These are phyloP conservation scores for Dioscorea cayenensis DNA, from an alignment of 116 monocot species.

Conservation along the genomic window DNA sequence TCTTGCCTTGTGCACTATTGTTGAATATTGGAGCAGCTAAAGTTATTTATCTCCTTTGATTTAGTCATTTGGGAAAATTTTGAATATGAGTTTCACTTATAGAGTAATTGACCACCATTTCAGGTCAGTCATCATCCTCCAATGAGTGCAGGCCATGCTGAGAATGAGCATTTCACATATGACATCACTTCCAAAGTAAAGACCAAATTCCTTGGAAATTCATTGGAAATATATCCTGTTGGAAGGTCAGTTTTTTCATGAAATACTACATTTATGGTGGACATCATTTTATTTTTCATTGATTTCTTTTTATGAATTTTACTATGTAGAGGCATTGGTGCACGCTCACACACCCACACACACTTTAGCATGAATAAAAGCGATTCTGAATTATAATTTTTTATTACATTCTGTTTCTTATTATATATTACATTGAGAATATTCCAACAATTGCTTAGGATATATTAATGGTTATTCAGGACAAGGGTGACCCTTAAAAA, in stretches of 20 bases:
- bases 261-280: neutral
- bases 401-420: neutral
- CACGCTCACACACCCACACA: no score
- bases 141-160: slow-evolving; percentile 85
- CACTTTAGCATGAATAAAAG: neutral
- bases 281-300: neutral
- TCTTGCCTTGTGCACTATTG: no score
- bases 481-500: slow-evolving; percentile 84
- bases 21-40: no score
- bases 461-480: slow-evolving; percentile 28
- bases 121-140: slow-evolving; percentile 99
- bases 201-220: slow-evolving; percentile 95
- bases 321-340: no score
- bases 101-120: slow-evolving; percentile 6
- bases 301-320: neutral
- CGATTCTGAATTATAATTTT: neutral
- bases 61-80: no score
- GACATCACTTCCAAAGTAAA: slow-evolving; percentile 93
- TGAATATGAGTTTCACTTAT: neutral
- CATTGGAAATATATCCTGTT: slow-evolving; percentile 84
- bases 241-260: slow-evolving; percentile 49
- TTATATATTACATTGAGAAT: neutral
- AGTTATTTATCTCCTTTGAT: no score
- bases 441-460: neutral
- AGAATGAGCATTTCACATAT: slow-evolving; percentile 97